Base-by-base conservation (phyloP, 768 basidiomycete species). In the Antrodiella citrinella region DNA sequence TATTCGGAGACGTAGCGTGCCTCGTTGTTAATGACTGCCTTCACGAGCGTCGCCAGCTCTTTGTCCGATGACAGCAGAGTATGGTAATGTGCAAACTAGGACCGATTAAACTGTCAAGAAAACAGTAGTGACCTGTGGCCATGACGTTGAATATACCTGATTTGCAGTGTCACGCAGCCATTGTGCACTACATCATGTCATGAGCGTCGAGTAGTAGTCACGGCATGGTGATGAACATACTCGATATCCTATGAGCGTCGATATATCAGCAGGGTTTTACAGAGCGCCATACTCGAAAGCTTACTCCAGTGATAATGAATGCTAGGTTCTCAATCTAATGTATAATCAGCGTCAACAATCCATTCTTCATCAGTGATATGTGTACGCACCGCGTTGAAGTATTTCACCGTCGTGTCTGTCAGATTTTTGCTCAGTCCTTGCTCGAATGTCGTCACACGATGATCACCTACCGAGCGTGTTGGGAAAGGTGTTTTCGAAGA, bases 91-190 rank as follows among this genome's bases (percentile, higher is more conserved):
- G 82, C 82, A 57, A 90, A 85, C 81, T 89, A 53, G n/a, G n/a
- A n/a, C n/a, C n/a, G 3, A 51, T 30, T 3, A 42, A n/a, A 2
- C 22, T 26, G 11, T 44, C 40, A 44, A 35, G 7, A 35, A 15
- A 35, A 7, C 45, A 44, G 38, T 56, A 26, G 48, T 44, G 38
- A 10, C 35, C 23, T 26, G 35, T 57, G 30, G 23, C 19, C 11
- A n/a, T 12, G 23, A 19, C 2, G 20, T 11, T 3, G 24, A 25
- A 58, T 66, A 23, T 48, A 82, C 84, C 67, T 87, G 86, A 60
- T 89, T 90, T 21, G 79, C 83, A 19, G 87, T 86, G 60, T 90
- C 86, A 45, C 87, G 82, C 30, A 90, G 72, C 87, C 87, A 90
- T 59, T 89, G 86, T 2, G 87, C 87, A 25, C 86, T 89, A 19